phyloP scores from a whole-genome alignment of 768 basidiomycete genomes.

The Daedaleopsis sinensis region DNA sequence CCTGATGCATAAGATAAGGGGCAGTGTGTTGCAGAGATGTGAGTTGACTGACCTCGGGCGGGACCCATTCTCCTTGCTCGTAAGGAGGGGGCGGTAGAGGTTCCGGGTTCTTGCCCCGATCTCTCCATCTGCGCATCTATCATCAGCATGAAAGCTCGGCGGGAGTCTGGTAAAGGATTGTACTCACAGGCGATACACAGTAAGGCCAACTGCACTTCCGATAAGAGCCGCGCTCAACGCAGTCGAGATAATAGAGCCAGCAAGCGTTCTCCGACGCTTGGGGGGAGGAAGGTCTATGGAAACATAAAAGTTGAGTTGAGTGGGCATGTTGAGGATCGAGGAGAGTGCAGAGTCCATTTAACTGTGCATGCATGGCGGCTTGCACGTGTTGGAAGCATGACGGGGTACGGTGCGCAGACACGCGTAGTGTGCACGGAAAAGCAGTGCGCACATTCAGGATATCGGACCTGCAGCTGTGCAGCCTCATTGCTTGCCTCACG shows the following conservation, averaged over 20 bases:
- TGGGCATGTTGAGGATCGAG: slow-evolving; percentile 24
- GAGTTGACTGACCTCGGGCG: slow-evolving; percentile 36
- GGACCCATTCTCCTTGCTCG: slow-evolving; percentile 60
- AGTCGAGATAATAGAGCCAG: slow-evolving; percentile 81
- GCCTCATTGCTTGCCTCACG: neutral
- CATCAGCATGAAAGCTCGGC: neutral
- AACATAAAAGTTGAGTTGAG: slow-evolving; percentile 34
- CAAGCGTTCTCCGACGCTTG: slow-evolving; percentile 81
- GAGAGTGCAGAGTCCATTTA: slow-evolving; percentile 8
- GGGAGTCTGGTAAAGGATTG: neutral
- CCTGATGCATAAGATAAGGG: neutral
- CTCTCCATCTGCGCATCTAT: slow-evolving; percentile 64
- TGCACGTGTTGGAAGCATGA: slow-evolving; percentile 10
- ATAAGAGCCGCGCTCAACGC: slow-evolving; percentile 86
- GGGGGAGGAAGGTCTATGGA: slow-evolving; percentile 70
- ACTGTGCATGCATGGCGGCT: slow-evolving; percentile 40
- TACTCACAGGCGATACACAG: slow-evolving; percentile 83
- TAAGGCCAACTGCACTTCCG: slow-evolving; percentile 84
- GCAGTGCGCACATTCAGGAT: slow-evolving; percentile 2
- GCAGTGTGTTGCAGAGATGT: neutral
- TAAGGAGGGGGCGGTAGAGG: slow-evolving; percentile 60
- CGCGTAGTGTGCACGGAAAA: slow-evolving; percentile 5
- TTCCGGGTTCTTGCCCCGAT: slow-evolving; percentile 63
- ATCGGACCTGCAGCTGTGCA: neutral
- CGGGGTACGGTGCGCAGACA: neutral